Percentiles rank a stretch among this genome's conserved stretches.
Evolutionary conservation across 2,329 filamentous ascomycete species (phyloP).

Genomic region (Pseudonectria foliicola): DNA sequence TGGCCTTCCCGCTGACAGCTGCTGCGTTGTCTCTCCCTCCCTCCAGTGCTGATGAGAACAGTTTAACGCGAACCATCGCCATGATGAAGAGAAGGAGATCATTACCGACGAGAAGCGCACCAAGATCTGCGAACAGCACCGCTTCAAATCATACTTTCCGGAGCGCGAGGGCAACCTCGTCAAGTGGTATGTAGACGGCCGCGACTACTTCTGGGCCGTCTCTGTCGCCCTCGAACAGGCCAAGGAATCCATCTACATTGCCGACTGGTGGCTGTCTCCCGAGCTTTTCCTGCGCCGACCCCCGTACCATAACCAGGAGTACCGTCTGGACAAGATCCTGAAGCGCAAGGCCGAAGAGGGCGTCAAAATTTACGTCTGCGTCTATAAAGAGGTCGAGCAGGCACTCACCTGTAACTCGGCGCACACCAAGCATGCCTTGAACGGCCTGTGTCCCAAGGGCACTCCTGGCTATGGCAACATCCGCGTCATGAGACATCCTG

Average conservation of each 20-base stretch:
- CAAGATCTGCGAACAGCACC: constrained; percentile 63
- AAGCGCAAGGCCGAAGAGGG: constrained; percentile 86
- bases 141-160: constrained; percentile 87
- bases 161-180: constrained; percentile 76
- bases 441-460: constrained; percentile 73
- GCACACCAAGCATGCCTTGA: constrained; percentile 84
- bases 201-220: constrained; percentile 93
- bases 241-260: constrained; percentile 90
- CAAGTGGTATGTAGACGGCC: constrained; percentile 96
- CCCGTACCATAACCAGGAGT: constrained; percentile 75
- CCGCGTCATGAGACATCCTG: constrained; percentile 79
- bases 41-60: constrained; percentile 18
- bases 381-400: constrained; percentile 82
- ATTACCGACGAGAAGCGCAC: constrained; percentile 73
- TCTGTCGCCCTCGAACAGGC: constrained; percentile 84
- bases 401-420: constrained; percentile 85
- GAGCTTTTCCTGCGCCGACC: constrained; percentile 81
- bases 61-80: constrained; percentile 83
- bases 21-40: background rate
- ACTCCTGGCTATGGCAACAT: constrained; percentile 83
- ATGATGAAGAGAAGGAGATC: constrained; percentile 89
- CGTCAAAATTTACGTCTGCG: constrained; percentile 87
- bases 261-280: constrained; percentile 93
- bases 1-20: background rate
- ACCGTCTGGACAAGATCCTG: constrained; percentile 76